phyloP scores from a whole-genome alignment of 23 red algal species.

The Agarophyton chilense region DNA sequence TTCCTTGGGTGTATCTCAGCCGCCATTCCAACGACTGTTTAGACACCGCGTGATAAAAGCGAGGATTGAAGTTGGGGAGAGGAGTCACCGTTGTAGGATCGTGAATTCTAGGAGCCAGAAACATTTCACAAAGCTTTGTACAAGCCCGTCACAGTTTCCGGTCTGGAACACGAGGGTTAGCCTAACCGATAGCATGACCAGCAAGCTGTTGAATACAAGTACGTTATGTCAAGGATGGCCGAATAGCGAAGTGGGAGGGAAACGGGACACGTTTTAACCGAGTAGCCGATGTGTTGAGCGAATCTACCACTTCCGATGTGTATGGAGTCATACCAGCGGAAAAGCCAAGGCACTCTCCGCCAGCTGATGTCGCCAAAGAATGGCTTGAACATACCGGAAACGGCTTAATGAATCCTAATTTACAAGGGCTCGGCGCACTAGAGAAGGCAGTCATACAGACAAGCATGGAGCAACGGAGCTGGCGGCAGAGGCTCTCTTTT shows the following conservation, averaged over 20 bases:
- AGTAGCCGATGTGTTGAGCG: conserved; percentile 9
- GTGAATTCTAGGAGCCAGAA: conserved; percentile 48
- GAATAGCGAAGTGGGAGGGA: conserved; percentile 57
- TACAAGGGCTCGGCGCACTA: conserved; percentile 44
- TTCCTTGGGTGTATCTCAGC: no score
- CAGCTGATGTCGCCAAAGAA: background rate
- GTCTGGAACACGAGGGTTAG: conserved; percentile 12
- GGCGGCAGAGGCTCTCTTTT: conserved; percentile 66
- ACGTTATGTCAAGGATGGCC: conserved; percentile 37
- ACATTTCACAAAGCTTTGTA: conserved; percentile 18
- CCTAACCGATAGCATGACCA: conserved; percentile 8
- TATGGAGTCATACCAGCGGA: conserved; percentile 23
- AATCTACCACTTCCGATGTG: background rate
- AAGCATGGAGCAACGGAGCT: conserved; percentile 49
- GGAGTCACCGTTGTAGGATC: conserved; percentile 55
- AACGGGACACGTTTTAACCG: conserved; percentile 24
- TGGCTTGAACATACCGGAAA: background rate
- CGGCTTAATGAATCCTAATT: background rate
- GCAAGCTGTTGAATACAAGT: conserved; percentile 69
- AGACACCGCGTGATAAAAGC: conserved; percentile 22
- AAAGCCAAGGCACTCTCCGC: background rate
- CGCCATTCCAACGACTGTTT: background rate
- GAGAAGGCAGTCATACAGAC: conserved; percentile 54
- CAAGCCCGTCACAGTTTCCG: conserved; percentile 31
- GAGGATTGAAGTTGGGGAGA: conserved; percentile 22